Percentiles rank a stretch among this genome's conserved stretches.
Conservation (phyloP, 1,284 basidiomycete genomes). For the Anthracocystis setariae region DNA sequence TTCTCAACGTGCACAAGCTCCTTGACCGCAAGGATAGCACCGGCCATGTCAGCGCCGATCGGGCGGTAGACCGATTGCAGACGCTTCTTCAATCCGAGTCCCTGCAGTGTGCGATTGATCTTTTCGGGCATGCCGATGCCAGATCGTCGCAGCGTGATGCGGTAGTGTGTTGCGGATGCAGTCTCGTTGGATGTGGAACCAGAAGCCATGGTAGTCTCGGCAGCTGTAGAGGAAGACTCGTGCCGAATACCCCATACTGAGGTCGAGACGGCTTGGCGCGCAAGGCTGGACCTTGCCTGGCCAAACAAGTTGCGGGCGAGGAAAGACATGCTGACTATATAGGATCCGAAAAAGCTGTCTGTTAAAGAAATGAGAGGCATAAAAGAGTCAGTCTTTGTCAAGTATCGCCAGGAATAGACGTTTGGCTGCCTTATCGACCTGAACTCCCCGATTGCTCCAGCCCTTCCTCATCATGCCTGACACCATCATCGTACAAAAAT, state of each 20-base stretch:
- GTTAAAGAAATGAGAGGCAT: neutral
- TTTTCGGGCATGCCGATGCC: conserved; percentile 80
- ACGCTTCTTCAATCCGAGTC: conserved; percentile 81
- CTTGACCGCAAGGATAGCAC: conserved; percentile 83
- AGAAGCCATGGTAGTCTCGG: conserved; percentile 25
- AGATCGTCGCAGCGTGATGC: conserved; percentile 83
- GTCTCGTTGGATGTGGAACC: conserved; percentile 14
- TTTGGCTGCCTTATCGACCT: no score
- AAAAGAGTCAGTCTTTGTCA: no score
- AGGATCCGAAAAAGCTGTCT: conserved; percentile 1
- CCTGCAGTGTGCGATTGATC: conserved; percentile 77
- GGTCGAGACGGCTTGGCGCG: conserved; percentile 19
- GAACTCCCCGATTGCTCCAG: no score
- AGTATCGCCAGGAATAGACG: no score
- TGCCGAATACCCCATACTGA: conserved; percentile 43
- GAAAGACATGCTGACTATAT: conserved; percentile 25
- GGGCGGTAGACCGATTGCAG: conserved; percentile 83
- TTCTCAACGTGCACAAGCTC: conserved; percentile 87
- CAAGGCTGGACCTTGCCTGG: conserved; percentile 27
- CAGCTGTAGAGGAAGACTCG: conserved; percentile 32
- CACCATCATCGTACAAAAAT: neutral
- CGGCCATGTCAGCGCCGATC: conserved; percentile 78
- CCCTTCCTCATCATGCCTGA: neutral
- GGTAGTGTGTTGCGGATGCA: conserved; percentile 75
- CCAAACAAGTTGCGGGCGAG: conserved; percentile 40